Evolutionary conservation across 257 asterid species (phyloP).

Genomic region (Capsicum chinense): DNA sequence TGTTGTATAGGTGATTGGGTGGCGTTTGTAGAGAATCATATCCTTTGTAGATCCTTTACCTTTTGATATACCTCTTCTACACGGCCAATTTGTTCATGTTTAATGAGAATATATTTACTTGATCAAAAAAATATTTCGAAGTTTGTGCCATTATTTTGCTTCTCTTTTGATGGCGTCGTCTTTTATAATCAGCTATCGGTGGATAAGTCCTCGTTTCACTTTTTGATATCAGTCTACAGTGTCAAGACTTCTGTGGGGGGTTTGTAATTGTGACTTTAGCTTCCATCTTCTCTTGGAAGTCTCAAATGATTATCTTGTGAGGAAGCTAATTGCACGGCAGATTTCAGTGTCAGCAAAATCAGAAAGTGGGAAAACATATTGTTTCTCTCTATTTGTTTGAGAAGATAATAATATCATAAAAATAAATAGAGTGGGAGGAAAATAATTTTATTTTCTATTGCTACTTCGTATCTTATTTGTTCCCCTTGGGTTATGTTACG

Average conservation of each 20-base stretch:
- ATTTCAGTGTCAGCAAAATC: neutral
- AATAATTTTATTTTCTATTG: too few species aligned
- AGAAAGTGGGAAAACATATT: neutral
- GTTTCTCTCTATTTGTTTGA: too few species aligned
- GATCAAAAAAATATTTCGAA: neutral
- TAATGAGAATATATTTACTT: too few species aligned
- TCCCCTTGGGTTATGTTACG: neutral
- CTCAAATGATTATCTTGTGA: neutral
- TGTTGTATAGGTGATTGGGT: too few species aligned
- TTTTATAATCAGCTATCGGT: neutral
- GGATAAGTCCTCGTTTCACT: neutral
- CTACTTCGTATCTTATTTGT: too few species aligned
- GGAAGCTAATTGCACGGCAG: neutral
- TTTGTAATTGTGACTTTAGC: neutral
- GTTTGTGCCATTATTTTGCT: neutral
- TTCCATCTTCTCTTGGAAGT: neutral
- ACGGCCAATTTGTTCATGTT: too few species aligned
- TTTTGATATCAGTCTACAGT: neutral
- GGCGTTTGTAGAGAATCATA: too few species aligned
- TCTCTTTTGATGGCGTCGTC: neutral
- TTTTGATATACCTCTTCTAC: too few species aligned
- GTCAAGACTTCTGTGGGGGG: neutral
- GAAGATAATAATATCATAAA: too few species aligned
- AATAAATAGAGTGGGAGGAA: too few species aligned
- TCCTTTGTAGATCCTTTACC: too few species aligned